These are phyloP conservation scores for Gracilaria gracilis DNA, from an alignment of 23 red algal genomes.

Conservation along the genomic window DNA sequence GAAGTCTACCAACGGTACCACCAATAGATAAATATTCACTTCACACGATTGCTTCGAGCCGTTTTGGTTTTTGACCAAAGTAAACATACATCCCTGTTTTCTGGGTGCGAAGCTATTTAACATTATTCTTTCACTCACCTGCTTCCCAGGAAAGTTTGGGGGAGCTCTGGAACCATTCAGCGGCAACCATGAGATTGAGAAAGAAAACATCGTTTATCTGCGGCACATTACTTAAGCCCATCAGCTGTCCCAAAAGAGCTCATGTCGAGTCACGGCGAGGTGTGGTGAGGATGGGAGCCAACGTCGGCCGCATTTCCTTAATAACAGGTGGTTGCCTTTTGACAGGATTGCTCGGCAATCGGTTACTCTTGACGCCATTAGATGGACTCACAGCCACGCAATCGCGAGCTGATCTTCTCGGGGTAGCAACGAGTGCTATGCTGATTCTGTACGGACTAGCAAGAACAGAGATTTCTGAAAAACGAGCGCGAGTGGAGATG, in stretches of 20 bases:
- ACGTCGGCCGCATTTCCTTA: not conserved
- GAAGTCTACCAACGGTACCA: too few relatives aligned
- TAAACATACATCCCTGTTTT: too few relatives aligned
- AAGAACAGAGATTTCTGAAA: constrained; percentile 54
- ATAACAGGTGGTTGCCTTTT: constrained; percentile 43
- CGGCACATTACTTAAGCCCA: not conserved
- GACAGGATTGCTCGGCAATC: constrained; percentile 57
- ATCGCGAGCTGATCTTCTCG: constrained; percentile 72
- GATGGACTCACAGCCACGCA: constrained; percentile 54
- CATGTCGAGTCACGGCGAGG: not conserved
- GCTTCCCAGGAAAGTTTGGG: too few relatives aligned
- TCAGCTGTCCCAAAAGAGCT: not conserved
- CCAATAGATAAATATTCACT: too few relatives aligned
- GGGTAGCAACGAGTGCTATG: constrained; percentile 52
- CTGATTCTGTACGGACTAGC: constrained; percentile 64
- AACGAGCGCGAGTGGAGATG: constrained; percentile 35
- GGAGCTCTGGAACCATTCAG: too few relatives aligned
- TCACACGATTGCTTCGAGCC: too few relatives aligned
- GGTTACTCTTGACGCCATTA: constrained; percentile 64
- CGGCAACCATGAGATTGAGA: not conserved
- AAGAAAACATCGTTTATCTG: not conserved
- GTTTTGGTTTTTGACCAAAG: too few relatives aligned
- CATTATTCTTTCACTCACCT: too few relatives aligned
- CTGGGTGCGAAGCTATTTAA: too few relatives aligned
- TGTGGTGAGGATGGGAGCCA: constrained; percentile 1